phyloP scores from a whole-genome alignment of 495 filamentous ascomycete genomes.

The Apiosordaria backusii region DNA sequence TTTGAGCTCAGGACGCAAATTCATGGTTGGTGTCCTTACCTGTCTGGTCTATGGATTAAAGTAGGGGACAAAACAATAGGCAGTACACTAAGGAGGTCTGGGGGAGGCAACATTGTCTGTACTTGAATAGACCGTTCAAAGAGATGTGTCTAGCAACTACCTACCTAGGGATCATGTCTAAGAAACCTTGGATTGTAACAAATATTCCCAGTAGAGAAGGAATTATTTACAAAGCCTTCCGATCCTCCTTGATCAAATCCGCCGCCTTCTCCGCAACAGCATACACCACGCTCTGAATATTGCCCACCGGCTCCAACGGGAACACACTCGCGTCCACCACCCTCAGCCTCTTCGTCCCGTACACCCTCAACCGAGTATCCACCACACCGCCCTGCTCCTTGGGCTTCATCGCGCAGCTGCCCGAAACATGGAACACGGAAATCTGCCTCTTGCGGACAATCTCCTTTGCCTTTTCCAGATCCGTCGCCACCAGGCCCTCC shows the following conservation, averaged over 20 bases:
- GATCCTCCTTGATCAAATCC: constrained; percentile 49
- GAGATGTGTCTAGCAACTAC: not conserved
- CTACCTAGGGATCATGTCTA: not conserved
- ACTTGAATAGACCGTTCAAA: not conserved
- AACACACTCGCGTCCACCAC: constrained; percentile 56
- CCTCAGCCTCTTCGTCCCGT: constrained; percentile 45
- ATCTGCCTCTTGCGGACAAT: constrained; percentile 38
- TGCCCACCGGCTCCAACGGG: constrained; percentile 45
- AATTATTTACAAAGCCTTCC: not conserved
- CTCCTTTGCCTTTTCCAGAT: constrained; percentile 35
- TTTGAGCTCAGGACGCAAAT: not conserved
- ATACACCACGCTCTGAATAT: constrained; percentile 52
- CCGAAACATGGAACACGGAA: constrained; percentile 38
- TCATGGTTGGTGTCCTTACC: too few relatives aligned
- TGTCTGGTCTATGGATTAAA: too few relatives aligned
- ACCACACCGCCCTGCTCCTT: constrained; percentile 40
- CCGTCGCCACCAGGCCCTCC: constrained; percentile 19
- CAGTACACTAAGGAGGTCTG: not conserved
- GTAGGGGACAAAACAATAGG: too few relatives aligned
- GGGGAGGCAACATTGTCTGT: not conserved
- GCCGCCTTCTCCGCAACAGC: constrained; percentile 54
- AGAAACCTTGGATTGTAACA: not conserved
- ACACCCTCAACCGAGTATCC: constrained; percentile 43
- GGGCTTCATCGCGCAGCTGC: constrained; percentile 39
- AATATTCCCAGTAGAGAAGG: too few relatives aligned